These are phyloP conservation scores for Botrytis byssoidea DNA, from an alignment of 2,329 filamentous ascomycete genomes.

Conservation along the genomic window DNA sequence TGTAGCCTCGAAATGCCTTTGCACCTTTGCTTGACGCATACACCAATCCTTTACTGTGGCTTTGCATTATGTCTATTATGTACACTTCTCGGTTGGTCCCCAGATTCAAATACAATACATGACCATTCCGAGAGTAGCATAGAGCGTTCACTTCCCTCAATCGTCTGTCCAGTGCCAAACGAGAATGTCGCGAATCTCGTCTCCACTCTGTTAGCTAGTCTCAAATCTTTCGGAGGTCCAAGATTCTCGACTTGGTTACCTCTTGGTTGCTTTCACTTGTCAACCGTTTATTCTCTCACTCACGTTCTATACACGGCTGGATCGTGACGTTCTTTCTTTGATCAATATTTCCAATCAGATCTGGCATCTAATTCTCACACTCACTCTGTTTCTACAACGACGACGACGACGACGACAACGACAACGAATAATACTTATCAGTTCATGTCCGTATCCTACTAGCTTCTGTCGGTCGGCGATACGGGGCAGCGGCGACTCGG, in stretches of 20 bases:
- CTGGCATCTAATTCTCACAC: constrained; percentile 15
- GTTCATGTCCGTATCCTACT: constrained; percentile 29
- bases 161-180: constrained; percentile 3
- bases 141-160: not conserved
- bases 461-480: constrained; percentile 31
- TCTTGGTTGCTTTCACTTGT: constrained; percentile 26
- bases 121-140: constrained; percentile 13
- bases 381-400: constrained; percentile 21
- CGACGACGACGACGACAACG: constrained; percentile 16
- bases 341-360: constrained; percentile 22
- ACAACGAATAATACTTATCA: constrained; percentile 14
- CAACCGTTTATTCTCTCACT: constrained; percentile 25
- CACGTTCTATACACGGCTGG: constrained; percentile 38
- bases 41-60: not conserved
- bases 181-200: constrained; percentile 20
- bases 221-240: constrained; percentile 17
- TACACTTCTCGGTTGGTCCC: constrained; percentile 4
- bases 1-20: not conserved
- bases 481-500: constrained; percentile 27
- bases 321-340: constrained; percentile 35
- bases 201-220: constrained; percentile 21
- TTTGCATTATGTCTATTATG: constrained; percentile 8
- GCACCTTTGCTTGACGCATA: not conserved
- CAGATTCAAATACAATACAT: constrained; percentile 10
- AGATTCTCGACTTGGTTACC: constrained; percentile 28